Evolutionary conservation across 768 basidiomycete genomes (phyloP), one percentile per base, ranked within the genome.

Genomic region (Glaciozyma martinii): DNA sequence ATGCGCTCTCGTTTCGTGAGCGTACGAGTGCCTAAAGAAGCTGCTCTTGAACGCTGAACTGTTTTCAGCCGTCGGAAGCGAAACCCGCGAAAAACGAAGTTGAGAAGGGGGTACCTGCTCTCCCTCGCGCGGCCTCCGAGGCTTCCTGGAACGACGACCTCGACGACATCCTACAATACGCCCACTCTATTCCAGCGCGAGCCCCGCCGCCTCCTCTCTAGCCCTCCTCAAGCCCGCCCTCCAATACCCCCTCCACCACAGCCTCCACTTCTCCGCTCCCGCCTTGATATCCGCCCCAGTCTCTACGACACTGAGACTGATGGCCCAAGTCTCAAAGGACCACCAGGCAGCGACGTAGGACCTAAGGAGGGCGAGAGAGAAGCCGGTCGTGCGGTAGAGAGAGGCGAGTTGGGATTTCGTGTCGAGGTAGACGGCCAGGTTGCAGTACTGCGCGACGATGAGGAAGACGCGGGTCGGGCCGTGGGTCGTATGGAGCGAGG

Each of bases 391-490:
- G 8, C 55, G 55, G 61, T 40, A 56, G 21, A 13, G n/a, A 7
- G 19, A 13, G 5, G 30, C 5, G 55, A 62, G 37, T 19, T 27
- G 12, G 19, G 27, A 7, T 15, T 13, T 49, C 18, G 23, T 95
- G 77, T 89, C 44, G 53, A 62, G 55, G 9, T 52, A 55, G 56
- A 71, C 62, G n/a, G 70, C 49, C 16, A 63, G 64, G 62, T 67
- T 67, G 63, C 66, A 67, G 62, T 70, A 94, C 73, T 88, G 86
- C 10, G 91, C 92, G 21, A 88, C 87, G 63, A 97, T 87, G 40
- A 97, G 75, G 76, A 97, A 98, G 74, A 98, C 85, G 25, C 94
- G 87, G 63, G 85, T 80, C 81, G 89, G 75, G 21, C 75, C 73
- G 55, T 75, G 71, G 82, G 94, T 98, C 1, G 95, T 98, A 71